Evolutionary conservation across 78 protist genomes (phyloP).

Genomic region (Dictyostelium brefeldianum): DNA sequence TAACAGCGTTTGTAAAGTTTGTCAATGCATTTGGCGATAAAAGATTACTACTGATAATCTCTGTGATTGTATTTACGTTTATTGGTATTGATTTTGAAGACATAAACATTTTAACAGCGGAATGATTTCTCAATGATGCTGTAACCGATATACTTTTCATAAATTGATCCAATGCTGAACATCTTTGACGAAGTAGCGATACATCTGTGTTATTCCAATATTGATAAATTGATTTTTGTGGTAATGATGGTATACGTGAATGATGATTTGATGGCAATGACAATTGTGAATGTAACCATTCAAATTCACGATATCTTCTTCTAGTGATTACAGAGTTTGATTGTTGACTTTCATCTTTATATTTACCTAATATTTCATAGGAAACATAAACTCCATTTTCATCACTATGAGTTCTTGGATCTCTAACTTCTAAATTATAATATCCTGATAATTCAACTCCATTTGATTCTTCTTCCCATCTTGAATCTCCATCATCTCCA

Average conservation of each 20-base stretch:
- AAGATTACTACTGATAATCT: constrained; percentile 20
- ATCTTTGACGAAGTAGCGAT: constrained; percentile 28
- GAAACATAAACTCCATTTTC: constrained; percentile 35
- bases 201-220: constrained; percentile 75
- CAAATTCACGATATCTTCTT: constrained; percentile 73
- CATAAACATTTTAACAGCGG: constrained; percentile 43
- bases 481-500: constrained; percentile 55
- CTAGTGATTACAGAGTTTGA: background rate
- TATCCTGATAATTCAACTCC: constrained; percentile 32
- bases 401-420: constrained; percentile 41
- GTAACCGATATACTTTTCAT: constrained; percentile 38
- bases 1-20: background rate
- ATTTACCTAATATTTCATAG: constrained; percentile 45
- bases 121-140: constrained; percentile 25
- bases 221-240: constrained; percentile 71
- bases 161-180: constrained; percentile 61
- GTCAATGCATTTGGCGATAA: background rate
- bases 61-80: constrained; percentile 14
- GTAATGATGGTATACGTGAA: constrained; percentile 47
- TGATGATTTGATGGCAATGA: constrained; percentile 42
- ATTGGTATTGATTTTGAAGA: background rate
- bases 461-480: constrained; percentile 65
- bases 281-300: constrained; percentile 71
- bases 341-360: constrained; percentile 22
- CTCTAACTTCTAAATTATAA: constrained; percentile 67